A percentile compares a stretch with the other conserved stretches of the same genome.
Conservation (phyloP, 768 basidiomycete species). For the Calvatia gigantea region DNA sequence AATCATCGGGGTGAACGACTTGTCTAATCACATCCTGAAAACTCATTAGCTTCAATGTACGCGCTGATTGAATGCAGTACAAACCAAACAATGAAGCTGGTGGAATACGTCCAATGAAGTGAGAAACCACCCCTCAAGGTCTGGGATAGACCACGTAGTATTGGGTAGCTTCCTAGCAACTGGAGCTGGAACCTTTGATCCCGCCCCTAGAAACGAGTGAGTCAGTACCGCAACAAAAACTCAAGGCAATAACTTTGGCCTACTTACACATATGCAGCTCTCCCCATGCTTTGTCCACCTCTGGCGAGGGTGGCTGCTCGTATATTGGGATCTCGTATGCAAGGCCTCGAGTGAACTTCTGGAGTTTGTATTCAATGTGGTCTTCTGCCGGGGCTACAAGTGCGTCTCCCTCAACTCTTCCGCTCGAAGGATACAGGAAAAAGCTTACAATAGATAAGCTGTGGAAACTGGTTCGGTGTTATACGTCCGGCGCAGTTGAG, state of each 20-base stretch:
- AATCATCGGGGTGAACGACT: slow-evolving; percentile 14
- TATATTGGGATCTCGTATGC: slow-evolving; percentile 13
- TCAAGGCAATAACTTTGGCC: neutral
- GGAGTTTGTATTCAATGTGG: slow-evolving; percentile 15
- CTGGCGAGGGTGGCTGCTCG: slow-evolving; percentile 16
- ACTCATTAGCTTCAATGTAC: neutral
- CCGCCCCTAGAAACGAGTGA: slow-evolving; percentile 10
- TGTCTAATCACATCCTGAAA: slow-evolving; percentile 18
- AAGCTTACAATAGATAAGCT: slow-evolving; percentile 1
- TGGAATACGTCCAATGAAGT: slow-evolving; percentile 24
- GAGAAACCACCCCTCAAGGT: slow-evolving; percentile 21
- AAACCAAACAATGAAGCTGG: slow-evolving; percentile 21
- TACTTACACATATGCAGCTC: slow-evolving; percentile 17
- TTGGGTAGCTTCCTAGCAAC: slow-evolving; percentile 19
- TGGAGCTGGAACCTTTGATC: slow-evolving; percentile 17
- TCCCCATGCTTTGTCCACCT: slow-evolving; percentile 19
- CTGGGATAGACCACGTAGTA: slow-evolving; percentile 18
- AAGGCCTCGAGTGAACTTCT: slow-evolving; percentile 13
- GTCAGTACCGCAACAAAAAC: neutral
- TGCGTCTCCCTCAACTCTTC: no score
- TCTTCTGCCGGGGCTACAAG: slow-evolving; percentile 17
- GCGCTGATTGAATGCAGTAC: neutral
- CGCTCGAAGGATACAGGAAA: neutral
- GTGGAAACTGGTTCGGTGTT: neutral
- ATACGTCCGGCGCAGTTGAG: neutral